A percentile compares a stretch with the other conserved stretches of the same genome.
Evolutionary conservation across 306 rosid genomes (phyloP).

Genomic region (Prinsepia uniflora): DNA sequence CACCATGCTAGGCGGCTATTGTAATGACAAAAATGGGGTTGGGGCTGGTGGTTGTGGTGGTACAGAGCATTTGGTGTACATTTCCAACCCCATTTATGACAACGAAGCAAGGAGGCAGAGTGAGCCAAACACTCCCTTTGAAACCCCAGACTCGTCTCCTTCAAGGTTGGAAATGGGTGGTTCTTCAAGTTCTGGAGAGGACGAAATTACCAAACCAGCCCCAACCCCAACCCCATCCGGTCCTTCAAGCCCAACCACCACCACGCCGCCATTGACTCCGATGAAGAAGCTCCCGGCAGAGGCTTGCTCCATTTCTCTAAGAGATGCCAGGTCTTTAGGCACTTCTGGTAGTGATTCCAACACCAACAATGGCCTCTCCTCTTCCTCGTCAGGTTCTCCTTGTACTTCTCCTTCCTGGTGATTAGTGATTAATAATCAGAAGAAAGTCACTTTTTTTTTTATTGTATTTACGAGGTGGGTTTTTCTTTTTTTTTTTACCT

Average conservation of each 20-base stretch:
- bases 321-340: constrained; percentile 53
- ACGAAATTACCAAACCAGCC: constrained; percentile 28
- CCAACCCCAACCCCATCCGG: constrained; percentile 25
- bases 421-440: constrained; percentile 18
- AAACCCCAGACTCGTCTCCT: constrained; percentile 85
- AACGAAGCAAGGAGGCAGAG: constrained; percentile 33
- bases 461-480: constrained; percentile 8
- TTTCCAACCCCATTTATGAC: constrained; percentile 84
- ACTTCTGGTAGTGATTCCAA: constrained; percentile 71
- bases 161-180: constrained; percentile 48
- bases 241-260: constrained; percentile 30
- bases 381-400: constrained; percentile 76
- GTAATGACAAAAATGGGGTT: constrained; percentile 17
- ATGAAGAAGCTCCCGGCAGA: constrained; percentile 78
- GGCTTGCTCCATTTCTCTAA: constrained; percentile 69
- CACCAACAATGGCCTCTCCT: constrained; percentile 47
- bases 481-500: not conserved
- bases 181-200: constrained; percentile 36
- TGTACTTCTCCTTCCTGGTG: constrained; percentile 93
- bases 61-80: constrained; percentile 66
- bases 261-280: constrained; percentile 76
- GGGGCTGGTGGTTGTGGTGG: not conserved
- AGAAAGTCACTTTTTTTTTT: not conserved
- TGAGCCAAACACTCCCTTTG: constrained; percentile 53
- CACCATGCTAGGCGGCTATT: not conserved